These are phyloP conservation scores for Lithohypha guttulata DNA, from an alignment of 2,329 filamentous ascomycete species.

Conservation along the genomic window DNA sequence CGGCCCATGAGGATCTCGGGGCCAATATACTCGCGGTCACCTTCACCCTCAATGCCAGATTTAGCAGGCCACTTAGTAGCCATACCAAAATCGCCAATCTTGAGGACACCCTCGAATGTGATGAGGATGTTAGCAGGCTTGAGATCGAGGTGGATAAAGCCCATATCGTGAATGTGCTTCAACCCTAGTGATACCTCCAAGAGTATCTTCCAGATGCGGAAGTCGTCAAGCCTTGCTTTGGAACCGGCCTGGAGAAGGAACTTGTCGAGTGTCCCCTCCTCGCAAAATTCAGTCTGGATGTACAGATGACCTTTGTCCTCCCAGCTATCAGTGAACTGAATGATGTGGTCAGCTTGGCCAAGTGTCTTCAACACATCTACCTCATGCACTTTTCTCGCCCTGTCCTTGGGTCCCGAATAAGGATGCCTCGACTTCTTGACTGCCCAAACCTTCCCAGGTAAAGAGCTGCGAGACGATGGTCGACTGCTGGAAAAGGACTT, in stretches of 20 bases:
- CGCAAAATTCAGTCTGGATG: constrained; percentile 95
- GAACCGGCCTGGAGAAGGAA: constrained; percentile 76
- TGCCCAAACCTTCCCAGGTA: constrained; percentile 60
- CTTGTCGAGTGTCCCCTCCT: constrained; percentile 78
- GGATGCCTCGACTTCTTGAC: constrained; percentile 87
- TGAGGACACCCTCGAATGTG: constrained; percentile 54
- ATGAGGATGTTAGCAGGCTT: constrained; percentile 58
- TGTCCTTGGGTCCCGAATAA: constrained; percentile 66
- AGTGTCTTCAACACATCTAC: constrained; percentile 69
- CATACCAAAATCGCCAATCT: constrained; percentile 59
- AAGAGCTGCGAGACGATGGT: constrained; percentile 43
- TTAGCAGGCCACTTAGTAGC: constrained; percentile 69
- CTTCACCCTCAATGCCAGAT: constrained; percentile 73
- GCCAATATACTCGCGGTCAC: constrained; percentile 91
- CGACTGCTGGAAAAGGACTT: constrained; percentile 37
- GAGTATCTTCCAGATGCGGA: constrained; percentile 96
- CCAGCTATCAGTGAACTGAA: constrained; percentile 79
- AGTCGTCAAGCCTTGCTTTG: constrained; percentile 84
- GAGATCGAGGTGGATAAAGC: constrained; percentile 62
- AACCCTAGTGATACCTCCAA: constrained; percentile 75
- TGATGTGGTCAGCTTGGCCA: constrained; percentile 68
- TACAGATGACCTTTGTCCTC: constrained; percentile 77
- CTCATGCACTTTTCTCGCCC: constrained; percentile 74
- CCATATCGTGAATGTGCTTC: constrained; percentile 77
- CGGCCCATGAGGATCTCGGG: constrained; percentile 80